Base-by-base conservation (phyloP, 2,329 filamentous ascomycete genomes). In the Nothophoma quercina region DNA sequence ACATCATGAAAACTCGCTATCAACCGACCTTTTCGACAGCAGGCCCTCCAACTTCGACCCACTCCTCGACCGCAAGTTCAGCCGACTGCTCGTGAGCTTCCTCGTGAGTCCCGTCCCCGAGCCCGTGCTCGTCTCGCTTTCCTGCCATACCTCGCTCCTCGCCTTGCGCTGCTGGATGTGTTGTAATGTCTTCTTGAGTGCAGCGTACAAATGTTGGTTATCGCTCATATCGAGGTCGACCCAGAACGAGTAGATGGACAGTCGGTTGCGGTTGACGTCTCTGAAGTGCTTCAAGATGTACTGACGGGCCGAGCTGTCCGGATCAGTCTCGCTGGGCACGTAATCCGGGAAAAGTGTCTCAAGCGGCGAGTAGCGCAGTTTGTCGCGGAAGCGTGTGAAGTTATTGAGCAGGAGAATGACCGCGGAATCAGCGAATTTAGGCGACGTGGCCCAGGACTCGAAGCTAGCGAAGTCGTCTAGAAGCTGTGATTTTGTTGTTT, bases 201-300 rank as follows among this genome's bases (percentile, higher is more conserved):
- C 70, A 7, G 66, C 64, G 33, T 72, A 73, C 26, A 73, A 33
- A 40, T 73, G 67, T 38, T 62, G 56, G 32, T 73, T 73, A 38
- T 73, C 70, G 44, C 64, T 63, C 55, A 71, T 63, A 32, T 73
- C 70, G 7, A 73, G 63, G 35, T 73, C 71, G 10, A 72, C 70
- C 71, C 71, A 73, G 46, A 73, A 73, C 0, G 62, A 67, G 44
- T 72, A 73, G n/a, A 73, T 65, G 7, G 62, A 64, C 6, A 72
- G 47, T 0, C 52, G 46, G 32, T 69, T 69, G 5, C 63, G 58
- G 30, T 72, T 73, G 9, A 71, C 59, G 3, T 63, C 61, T 36
- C 70, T 72, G 58, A 73, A 72, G 3, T 64, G 58, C 23, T 58
- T 55, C 0, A 72, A 55, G 10, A 73, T 67, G 28, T 71, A 73